A percentile compares a stretch with the other conserved stretches of the same genome.
Conservation (phyloP, 2,329 filamentous ascomycete species). For the Colletotrichum horii region DNA sequence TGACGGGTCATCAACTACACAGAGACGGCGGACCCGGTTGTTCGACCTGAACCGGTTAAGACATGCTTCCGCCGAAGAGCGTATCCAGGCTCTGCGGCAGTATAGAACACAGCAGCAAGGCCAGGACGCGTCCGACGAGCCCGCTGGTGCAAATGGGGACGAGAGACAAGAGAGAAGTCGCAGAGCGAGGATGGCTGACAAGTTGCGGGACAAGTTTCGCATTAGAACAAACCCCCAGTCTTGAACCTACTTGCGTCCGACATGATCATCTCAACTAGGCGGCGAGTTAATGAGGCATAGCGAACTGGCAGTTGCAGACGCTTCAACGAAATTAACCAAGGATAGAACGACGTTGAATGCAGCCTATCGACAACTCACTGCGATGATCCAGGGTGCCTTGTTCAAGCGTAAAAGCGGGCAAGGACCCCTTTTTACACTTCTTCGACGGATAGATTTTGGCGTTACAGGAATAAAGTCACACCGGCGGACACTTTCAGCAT, state of each 20-base stretch:
- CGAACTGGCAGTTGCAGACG: neutral
- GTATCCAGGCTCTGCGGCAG: conserved; percentile 63
- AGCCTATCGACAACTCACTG: neutral
- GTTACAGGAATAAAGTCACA: neutral
- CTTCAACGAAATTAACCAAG: neutral
- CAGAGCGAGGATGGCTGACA: conserved; percentile 50
- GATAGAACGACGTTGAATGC: neutral
- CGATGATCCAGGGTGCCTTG: neutral
- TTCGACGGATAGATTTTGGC: neutral
- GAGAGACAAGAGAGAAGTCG: conserved; percentile 37
- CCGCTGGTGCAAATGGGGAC: conserved; percentile 26
- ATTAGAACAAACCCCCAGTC: conserved; percentile 53
- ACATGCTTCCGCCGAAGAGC: conserved; percentile 65
- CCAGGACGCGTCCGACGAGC: neutral
- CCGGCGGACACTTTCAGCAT: conserved; percentile 12
- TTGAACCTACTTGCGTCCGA: neutral
- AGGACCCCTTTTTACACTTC: neutral
- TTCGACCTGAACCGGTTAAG: conserved; percentile 63
- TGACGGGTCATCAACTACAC: conserved; percentile 35
- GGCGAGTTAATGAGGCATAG: neutral
- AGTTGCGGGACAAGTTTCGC: conserved; percentile 58
- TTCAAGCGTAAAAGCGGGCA: neutral
- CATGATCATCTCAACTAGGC: neutral
- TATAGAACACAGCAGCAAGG: conserved; percentile 46
- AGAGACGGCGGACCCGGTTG: conserved; percentile 55